Evolutionary conservation across 1,284 basidiomycete species (phyloP).

Genomic region (Pterulicium gracile): DNA sequence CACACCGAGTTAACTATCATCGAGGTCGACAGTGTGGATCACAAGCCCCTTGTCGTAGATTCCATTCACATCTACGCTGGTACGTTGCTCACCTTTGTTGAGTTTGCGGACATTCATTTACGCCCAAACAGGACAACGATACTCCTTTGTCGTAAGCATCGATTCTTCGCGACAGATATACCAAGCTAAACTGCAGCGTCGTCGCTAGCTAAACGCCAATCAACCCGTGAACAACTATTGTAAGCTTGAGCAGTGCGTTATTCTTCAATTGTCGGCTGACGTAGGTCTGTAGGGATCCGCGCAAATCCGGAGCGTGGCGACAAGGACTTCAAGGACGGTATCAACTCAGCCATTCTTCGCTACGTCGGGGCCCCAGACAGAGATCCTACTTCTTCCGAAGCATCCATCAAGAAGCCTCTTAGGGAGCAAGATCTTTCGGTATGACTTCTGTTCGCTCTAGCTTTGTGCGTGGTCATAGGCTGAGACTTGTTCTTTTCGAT

Average conservation of each 20-base stretch:
- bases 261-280: conserved; percentile 28
- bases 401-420: conserved; percentile 9
- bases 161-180: conserved; percentile 1
- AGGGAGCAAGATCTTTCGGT: conserved; percentile 15
- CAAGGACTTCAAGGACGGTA: conserved; percentile 19
- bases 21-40: conserved; percentile 14
- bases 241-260: conserved; percentile 18
- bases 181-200: background rate
- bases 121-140: conserved; percentile 21
- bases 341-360: conserved; percentile 32
- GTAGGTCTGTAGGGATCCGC: conserved; percentile 32
- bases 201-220: conserved; percentile 17
- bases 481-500: conserved; percentile 1
- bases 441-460: background rate
- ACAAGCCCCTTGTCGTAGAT: conserved; percentile 21
- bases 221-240: conserved; percentile 26
- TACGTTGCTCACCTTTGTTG: conserved; percentile 25
- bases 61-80: conserved; percentile 23
- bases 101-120: conserved; percentile 16
- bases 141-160: conserved; percentile 22
- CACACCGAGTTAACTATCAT: conserved; percentile 13
- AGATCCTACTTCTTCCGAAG: conserved; percentile 17
- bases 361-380: conserved; percentile 25
- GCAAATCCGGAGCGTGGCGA: conserved; percentile 24
- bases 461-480: background rate